Evolutionary conservation across 371 early-diverging fungal genomes (phyloP), one percentile per base, ranked within the genome.

Genomic region (Mucor indicus): DNA sequence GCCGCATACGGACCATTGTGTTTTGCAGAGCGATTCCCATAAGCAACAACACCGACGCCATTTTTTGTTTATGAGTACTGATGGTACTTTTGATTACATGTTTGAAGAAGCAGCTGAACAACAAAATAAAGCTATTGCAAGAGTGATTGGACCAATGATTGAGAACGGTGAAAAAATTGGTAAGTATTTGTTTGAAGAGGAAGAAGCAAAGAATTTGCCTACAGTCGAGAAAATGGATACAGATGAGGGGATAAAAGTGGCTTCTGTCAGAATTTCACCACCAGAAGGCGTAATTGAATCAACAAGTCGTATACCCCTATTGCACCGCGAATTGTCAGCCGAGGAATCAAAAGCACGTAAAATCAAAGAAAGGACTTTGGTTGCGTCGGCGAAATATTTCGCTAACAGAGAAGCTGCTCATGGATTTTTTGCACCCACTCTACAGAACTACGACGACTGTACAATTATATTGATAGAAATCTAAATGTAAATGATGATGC

Each of bases 361-460:
- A 43, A 41, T 66, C 10, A 67, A 64, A 35, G 77, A 72, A 38
- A 56, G 69, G 6, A 72, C 73, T 8, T 38, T 76, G 11, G 59
- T 60, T 37, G 44, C 44, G 30, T 67, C 73, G 19, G 75, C 70
- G 23, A 57, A 71, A 38, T 72, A 70, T 48, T 72, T 76, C 48
- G 68, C 70, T 13, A 69, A 76, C 44, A 54, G 77, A 52, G 77
- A 76, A 53, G 57, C 69, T 19, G 67, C 68, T 2, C 65, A 70
- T 45, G 69, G 70, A 6, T 68, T 76, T 30, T 76, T 76, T 46
- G 57, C 73, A n/a, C 68, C 72, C 1, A 72, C 67, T 3, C 47
- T 76, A 43, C 77, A 76, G 44, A 73, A 72, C 44, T 76, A 76
- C 49, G 77, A 76, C 47, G 77, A 76, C 50, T 76, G 77, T 52